phyloP scores from a whole-genome alignment of 371 early-diverging fungal genomes.

The Mucor piriformis region DNA sequence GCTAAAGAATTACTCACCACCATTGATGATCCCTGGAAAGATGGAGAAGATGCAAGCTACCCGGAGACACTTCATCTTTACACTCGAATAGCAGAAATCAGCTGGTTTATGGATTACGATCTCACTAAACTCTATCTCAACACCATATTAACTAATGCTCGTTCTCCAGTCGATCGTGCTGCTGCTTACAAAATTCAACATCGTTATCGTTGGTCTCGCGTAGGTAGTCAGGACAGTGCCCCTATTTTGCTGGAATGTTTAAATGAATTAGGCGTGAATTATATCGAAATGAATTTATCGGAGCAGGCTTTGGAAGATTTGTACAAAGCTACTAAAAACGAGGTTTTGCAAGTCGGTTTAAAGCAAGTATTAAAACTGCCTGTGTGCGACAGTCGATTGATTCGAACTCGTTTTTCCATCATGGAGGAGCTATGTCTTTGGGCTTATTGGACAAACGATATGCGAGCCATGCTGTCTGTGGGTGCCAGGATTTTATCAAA shows the following conservation, averaged over 20 bases:
- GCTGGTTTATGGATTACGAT: slow-evolving; percentile 44
- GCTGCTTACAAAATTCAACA: slow-evolving; percentile 49
- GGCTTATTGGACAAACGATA: slow-evolving; percentile 46
- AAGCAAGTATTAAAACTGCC: slow-evolving; percentile 36
- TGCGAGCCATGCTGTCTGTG: slow-evolving; percentile 34
- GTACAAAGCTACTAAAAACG: slow-evolving; percentile 32
- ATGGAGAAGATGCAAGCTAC: slow-evolving; percentile 43
- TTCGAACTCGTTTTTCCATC: slow-evolving; percentile 43
- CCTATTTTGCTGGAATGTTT: slow-evolving; percentile 43
- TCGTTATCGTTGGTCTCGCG: slow-evolving; percentile 39
- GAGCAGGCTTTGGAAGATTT: slow-evolving; percentile 27
- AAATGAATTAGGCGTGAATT: slow-evolving; percentile 41
- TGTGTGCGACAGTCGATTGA: slow-evolving; percentile 39
- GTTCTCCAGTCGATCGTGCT: slow-evolving; percentile 46
- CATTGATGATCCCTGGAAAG: slow-evolving; percentile 37
- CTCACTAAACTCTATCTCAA: slow-evolving; percentile 27
- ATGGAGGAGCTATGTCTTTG: slow-evolving; percentile 51
- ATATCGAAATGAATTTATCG: slow-evolving; percentile 28
- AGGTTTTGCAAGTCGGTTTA: slow-evolving; percentile 39
- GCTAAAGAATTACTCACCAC: slow-evolving; percentile 32
- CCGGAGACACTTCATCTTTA: slow-evolving; percentile 47
- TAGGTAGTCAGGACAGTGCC: slow-evolving; percentile 36
- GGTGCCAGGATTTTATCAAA: slow-evolving; percentile 35
- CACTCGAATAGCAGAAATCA: slow-evolving; percentile 46
- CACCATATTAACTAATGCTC: slow-evolving; percentile 39